Percentiles rank a stretch among this genome's conserved stretches.
phyloP scores from a whole-genome alignment of 352 stramenopile genomes.

The Pelagophyceae sp. region DNA sequence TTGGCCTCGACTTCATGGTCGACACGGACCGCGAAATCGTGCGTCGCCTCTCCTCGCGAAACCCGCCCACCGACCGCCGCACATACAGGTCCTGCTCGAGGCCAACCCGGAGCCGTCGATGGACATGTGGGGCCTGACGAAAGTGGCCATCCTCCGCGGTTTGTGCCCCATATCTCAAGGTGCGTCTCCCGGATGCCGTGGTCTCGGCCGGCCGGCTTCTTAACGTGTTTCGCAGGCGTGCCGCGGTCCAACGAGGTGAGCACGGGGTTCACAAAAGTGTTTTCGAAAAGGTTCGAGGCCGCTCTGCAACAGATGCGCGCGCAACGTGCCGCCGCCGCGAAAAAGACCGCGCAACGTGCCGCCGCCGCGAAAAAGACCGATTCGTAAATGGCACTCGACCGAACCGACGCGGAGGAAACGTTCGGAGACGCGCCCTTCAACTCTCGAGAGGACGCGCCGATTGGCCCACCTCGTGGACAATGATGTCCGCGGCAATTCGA shows the following conservation, averaged over 20 bases:
- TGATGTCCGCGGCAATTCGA: too few relatives aligned
- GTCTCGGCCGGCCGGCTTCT: background rate
- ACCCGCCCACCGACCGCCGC: too few relatives aligned
- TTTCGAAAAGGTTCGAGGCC: conserved; percentile 17
- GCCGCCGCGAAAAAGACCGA: too few relatives aligned
- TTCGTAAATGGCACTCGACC: too few relatives aligned
- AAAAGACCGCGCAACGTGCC: too few relatives aligned
- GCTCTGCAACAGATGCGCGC: background rate
- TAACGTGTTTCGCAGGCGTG: background rate
- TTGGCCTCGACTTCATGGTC: conserved; percentile 37
- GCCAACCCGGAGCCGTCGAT: conserved; percentile 36
- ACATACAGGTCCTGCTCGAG: conserved; percentile 34
- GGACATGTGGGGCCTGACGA: conserved; percentile 25
- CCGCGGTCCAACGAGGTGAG: background rate
- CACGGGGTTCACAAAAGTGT: conserved; percentile 11
- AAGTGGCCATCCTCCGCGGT: background rate
- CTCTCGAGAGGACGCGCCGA: too few relatives aligned
- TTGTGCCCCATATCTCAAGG: conserved; percentile 8
- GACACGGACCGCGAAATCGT: conserved; percentile 12
- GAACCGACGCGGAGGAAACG: too few relatives aligned
- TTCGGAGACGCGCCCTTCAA: too few relatives aligned
- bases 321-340: background rate
- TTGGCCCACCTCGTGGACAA: too few relatives aligned
- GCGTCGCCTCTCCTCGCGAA: too few relatives aligned
- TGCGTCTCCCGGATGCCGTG: background rate